Evolutionary conservation across 345 rosid genomes (phyloP), one percentile per base, ranked within the genome.

Genomic region (Cardamine resedifolia): DNA sequence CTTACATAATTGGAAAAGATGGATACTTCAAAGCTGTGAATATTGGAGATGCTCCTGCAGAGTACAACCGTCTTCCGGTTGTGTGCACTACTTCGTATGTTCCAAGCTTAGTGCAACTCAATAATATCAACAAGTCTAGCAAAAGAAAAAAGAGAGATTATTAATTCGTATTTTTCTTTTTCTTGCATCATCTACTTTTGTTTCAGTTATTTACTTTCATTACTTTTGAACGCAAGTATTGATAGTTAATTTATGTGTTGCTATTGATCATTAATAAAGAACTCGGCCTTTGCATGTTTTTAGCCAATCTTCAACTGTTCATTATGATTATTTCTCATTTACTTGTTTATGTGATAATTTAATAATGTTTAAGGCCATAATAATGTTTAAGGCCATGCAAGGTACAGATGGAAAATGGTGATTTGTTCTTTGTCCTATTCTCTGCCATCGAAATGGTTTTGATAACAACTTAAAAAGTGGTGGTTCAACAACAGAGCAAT

Each of bases 1-100:
- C 24, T 16, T 61, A n/a, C 51, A 62, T 62, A 36, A n/a, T 62
- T 26, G 52, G 52, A 43, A 4, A n/a, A 41, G 38, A 62, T 62
- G 26, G 38, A 1, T 62, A 5, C 53, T 26, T 26, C 16, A 44
- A 27, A 16, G 10, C n/a, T n/a, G n/a, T n/a, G n/a, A n/a, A n/a
- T n/a, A n/a, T n/a, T n/a, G n/a, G 28, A 16, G 53, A 62, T 26
- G 10, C 5, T 62, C 66, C 20, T 19, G n/a, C 4, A n/a, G 2
- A 2, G 24, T 12, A 23, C 16, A 1, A n/a, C n/a, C n/a, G 23
- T 18, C 10, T 7, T 5, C 16, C 31, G 11, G n/a, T 51, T 23
- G 31, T 24, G 10, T 52, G 16, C 18, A 4, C 48, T 6, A 21
- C 23, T 43, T 16, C 36, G 9, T 61, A 24, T n/a, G 23, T 10